A percentile compares a stretch with the other conserved stretches of the same genome.
These are phyloP conservation scores for Phialocephala sp. DNA, from an alignment of 2,329 filamentous ascomycete genomes.

Conservation along the genomic window DNA sequence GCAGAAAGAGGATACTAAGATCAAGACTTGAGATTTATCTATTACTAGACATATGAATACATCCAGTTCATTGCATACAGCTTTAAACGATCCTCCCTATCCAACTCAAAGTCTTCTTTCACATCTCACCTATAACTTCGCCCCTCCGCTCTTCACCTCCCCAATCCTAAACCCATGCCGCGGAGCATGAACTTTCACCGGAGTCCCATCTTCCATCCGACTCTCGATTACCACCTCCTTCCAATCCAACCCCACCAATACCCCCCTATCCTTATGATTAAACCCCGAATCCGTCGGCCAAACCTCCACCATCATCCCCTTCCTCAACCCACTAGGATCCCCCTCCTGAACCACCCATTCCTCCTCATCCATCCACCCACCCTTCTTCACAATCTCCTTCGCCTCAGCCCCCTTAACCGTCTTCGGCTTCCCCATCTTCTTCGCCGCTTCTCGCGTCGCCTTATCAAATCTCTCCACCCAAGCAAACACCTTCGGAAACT, in stretches of 20 bases:
- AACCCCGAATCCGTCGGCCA: constrained; percentile 68
- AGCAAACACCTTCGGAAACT: constrained; percentile 64
- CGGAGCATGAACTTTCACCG: constrained; percentile 64
- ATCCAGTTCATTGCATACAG: too few relatives aligned
- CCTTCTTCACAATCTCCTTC: constrained; percentile 50
- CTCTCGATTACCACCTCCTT: constrained; percentile 65
- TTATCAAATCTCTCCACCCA: constrained; percentile 68
- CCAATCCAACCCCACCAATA: constrained; percentile 56
- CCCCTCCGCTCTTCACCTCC: constrained; percentile 15
- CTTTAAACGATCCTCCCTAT: not conserved
- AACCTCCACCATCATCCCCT: constrained; percentile 59
- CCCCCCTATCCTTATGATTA: constrained; percentile 62
- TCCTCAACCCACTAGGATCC: constrained; percentile 59
- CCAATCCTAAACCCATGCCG: constrained; percentile 61
- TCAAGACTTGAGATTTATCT: too few relatives aligned
- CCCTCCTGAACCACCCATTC: constrained; percentile 51
- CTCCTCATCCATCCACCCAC: constrained; percentile 51
- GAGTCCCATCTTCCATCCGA: constrained; percentile 46
- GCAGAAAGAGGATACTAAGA: too few relatives aligned
- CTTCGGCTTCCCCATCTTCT: constrained; percentile 45
- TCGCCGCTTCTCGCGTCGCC: constrained; percentile 51
- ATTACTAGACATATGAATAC: too few relatives aligned
- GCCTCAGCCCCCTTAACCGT: constrained; percentile 61
- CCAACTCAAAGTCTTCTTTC: not conserved
- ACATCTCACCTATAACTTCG: constrained; percentile 25